A percentile compares a stretch with the other conserved stretches of the same genome.
phyloP scores from a whole-genome alignment of 441 rosid species.

The Syzygium syzygioides region DNA sequence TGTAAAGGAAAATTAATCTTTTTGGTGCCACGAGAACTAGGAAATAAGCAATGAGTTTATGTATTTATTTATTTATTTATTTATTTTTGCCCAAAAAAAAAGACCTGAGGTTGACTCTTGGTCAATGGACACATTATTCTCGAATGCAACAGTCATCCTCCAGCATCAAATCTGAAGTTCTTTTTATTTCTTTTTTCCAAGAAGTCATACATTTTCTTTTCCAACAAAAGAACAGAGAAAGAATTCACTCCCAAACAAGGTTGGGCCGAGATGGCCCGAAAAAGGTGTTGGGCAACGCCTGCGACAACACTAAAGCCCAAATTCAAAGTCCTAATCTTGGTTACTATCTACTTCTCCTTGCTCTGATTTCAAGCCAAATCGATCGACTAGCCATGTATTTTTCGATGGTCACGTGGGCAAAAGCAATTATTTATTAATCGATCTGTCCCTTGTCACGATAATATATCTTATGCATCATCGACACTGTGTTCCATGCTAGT shows the following conservation, averaged over 20 bases:
- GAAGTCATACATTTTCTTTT: background rate
- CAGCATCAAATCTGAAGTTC: background rate
- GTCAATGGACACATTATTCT: background rate
- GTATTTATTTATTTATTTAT: background rate
- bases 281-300: background rate
- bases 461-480: no score
- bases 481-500: no score
- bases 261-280: background rate
- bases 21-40: background rate
- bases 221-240: background rate
- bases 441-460: no score
- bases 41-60: background rate
- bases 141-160: background rate
- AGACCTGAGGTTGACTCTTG: background rate
- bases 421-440: no score
- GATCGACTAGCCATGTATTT: background rate
- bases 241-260: background rate
- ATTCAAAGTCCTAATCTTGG: background rate
- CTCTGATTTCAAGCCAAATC: background rate
- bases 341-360: background rate
- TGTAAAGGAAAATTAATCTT: background rate
- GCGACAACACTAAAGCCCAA: background rate
- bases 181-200: background rate
- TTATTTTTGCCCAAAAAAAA: background rate
- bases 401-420: no score